Base-by-base conservation (phyloP, 345 rosid species). In the Bruguiera sexangula region DNA sequence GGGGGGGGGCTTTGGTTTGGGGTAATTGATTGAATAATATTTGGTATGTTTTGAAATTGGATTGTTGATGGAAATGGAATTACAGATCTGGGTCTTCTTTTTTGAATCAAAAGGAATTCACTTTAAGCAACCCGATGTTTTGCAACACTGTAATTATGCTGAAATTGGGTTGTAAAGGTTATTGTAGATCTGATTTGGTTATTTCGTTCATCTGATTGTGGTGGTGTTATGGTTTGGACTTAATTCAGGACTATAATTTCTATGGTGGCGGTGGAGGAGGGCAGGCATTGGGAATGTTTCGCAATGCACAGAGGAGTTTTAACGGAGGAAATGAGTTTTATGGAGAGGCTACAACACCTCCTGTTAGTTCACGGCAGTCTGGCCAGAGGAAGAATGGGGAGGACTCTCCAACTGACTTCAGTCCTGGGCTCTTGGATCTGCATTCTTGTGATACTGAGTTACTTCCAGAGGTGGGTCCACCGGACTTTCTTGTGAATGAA, bases 401-500 rank as follows among this genome's bases (percentile, higher is more conserved):
- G 66, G 92, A 87, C 18, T 86, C 91, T 18, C 82, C 82, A 0
- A 82, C 65, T 73, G 99, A 92, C 79, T 86, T 88, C 75, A 92
- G 99, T 78, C 99, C 99, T 6, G 99, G 99, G 4, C 96, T 95
- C 21, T 78, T 95, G 65, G 99, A 95, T 90, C 92, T 95, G 64
- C 96, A 95, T 79, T 92, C 99, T 62, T 87, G 90, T 73, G 96
- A 92, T 78, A 95, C 97, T 1, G 99, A 95, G 78, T 87, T 95
- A 77, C 89, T 95, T 72, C 87, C 99, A 29, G 97, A 95, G 99
- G 99, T 95, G 71, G 59, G 76, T 70, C 3, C 37, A 29, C 24
- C 32, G 29, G n/a, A 30, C 22, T 55, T 70, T 51, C 21, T 8
- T 16, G 19, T 24, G 60, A 21, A 43, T 43, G 19, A 13, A 43